Evolutionary conservation across 495 filamentous ascomycete species (phyloP).

Genomic region (Lasiosphaeria hispida): DNA sequence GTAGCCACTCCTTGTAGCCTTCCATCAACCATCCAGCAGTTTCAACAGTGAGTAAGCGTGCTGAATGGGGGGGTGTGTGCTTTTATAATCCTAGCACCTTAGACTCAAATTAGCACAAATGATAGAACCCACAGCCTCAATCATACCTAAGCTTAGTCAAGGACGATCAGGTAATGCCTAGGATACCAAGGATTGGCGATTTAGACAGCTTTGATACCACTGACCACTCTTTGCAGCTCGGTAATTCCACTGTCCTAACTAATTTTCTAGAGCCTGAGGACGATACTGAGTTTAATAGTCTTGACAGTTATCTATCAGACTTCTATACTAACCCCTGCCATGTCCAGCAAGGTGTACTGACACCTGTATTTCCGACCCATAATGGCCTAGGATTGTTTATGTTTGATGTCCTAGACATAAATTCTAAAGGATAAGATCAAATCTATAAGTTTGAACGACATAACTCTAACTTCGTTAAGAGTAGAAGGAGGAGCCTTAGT

Average conservation of each 20-base stretch:
- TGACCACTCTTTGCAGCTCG: too few relatives aligned
- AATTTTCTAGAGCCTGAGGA: background rate
- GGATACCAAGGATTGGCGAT: background rate
- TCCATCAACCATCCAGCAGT: too few relatives aligned
- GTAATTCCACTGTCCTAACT: background rate
- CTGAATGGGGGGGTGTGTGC: too few relatives aligned
- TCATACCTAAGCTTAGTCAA: background rate
- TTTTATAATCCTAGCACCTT: background rate
- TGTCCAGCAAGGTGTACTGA: background rate
- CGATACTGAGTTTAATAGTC: background rate
- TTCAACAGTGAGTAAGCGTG: too few relatives aligned
- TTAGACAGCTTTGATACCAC: too few relatives aligned
- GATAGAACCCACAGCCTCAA: background rate
- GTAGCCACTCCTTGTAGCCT: too few relatives aligned
- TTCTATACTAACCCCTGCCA: background rate
- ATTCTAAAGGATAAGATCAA: conserved; percentile 1
- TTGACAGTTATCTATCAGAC: background rate
- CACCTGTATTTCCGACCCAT: conserved; percentile 6
- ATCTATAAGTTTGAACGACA: too few relatives aligned
- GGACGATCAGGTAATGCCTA: background rate
- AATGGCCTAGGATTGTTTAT: conserved; percentile 6
- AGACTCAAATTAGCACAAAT: background rate
- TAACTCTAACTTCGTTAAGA: too few relatives aligned
- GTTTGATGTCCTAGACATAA: background rate
- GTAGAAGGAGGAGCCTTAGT: too few relatives aligned